A percentile compares a stretch with the other conserved stretches of the same genome.
phyloP scores from a whole-genome alignment of 371 early-diverging fungal genomes.

The Zopfochytrium polystomum region DNA sequence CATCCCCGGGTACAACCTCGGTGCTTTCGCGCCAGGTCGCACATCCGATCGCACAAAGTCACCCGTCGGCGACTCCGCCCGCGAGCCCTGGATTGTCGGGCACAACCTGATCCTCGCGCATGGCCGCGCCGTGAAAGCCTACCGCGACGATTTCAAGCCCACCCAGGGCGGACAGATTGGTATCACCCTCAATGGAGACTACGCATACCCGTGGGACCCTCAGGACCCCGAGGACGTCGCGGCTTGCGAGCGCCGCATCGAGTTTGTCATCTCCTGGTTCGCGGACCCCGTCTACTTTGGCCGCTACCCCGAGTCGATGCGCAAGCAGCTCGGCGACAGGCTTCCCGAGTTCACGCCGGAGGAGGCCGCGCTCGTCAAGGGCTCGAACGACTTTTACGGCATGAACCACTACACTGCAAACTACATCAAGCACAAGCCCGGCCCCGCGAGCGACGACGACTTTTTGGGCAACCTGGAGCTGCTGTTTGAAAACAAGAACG shows the following conservation, averaged over 20 bases:
- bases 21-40: conserved; percentile 35
- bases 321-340: conserved; percentile 22
- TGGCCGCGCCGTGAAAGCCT: conserved; percentile 27
- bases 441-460: conserved; percentile 10
- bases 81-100: conserved; percentile 21
- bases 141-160: conserved; percentile 24
- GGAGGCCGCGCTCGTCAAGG: conserved; percentile 28
- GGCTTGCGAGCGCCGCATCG: conserved; percentile 18
- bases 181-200: conserved; percentile 28
- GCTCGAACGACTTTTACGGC: conserved; percentile 38
- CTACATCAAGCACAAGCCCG: conserved; percentile 15
- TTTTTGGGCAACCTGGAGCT: neutral
- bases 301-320: conserved; percentile 36
- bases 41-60: conserved; percentile 10
- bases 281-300: conserved; percentile 36
- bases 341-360: conserved; percentile 33
- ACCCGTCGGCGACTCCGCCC: conserved; percentile 16
- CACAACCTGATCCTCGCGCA: conserved; percentile 37
- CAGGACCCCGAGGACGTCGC: conserved; percentile 4
- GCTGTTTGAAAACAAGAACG: conserved; percentile 4
- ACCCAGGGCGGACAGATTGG: conserved; percentile 21
- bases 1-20: conserved; percentile 8
- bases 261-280: conserved; percentile 35
- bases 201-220: conserved; percentile 20
- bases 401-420: conserved; percentile 36